Percentiles rank a stretch among this genome's conserved stretches.
phyloP scores from a whole-genome alignment of 2,329 filamentous ascomycete species.

The Aspergillus brunneoviolaceus region DNA sequence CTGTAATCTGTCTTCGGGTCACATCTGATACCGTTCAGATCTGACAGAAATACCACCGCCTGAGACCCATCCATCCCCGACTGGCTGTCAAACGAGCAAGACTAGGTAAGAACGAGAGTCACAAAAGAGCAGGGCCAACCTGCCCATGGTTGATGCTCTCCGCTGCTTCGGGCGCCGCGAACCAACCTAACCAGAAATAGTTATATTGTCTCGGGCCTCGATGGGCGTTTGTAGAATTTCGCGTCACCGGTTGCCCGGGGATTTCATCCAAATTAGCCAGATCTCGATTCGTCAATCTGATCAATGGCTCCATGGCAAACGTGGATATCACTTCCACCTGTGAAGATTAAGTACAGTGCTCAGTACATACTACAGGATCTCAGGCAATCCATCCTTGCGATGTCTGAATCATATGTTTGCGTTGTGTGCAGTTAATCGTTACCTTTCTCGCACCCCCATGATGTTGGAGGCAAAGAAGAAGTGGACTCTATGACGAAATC shows the following conservation, averaged over 20 bases:
- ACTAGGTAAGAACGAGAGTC: not conserved
- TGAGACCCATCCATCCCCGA: not conserved
- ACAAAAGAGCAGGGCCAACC: conserved; percentile 7
- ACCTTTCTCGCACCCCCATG: not conserved
- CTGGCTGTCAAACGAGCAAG: conserved; percentile 10
- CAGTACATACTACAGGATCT: not conserved
- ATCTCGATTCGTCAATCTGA: conserved; percentile 9
- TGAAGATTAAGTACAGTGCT: not conserved
- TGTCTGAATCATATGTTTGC: not conserved
- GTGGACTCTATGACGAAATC: conserved; percentile 7
- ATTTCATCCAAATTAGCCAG: conserved; percentile 5
- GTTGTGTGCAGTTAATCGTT: not conserved
- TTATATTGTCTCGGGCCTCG: conserved; percentile 23
- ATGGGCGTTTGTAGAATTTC: conserved; percentile 15
- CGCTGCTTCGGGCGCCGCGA: conserved; percentile 20
- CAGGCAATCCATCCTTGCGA: not conserved
- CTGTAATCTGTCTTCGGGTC: conserved; percentile 9
- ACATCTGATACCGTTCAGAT: not conserved
- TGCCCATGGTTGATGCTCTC: conserved; percentile 34
- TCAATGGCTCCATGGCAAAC: not conserved
- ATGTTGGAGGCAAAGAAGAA: not conserved
- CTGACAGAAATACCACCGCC: conserved; percentile 3
- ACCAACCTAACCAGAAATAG: conserved; percentile 23
- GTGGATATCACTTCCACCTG: conserved; percentile 4
- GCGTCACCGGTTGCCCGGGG: conserved; percentile 19